A percentile compares a stretch with the other conserved stretches of the same genome.
phyloP scores from a whole-genome alignment of 768 basidiomycete genomes.

The Daedaleopsis sinensis region DNA sequence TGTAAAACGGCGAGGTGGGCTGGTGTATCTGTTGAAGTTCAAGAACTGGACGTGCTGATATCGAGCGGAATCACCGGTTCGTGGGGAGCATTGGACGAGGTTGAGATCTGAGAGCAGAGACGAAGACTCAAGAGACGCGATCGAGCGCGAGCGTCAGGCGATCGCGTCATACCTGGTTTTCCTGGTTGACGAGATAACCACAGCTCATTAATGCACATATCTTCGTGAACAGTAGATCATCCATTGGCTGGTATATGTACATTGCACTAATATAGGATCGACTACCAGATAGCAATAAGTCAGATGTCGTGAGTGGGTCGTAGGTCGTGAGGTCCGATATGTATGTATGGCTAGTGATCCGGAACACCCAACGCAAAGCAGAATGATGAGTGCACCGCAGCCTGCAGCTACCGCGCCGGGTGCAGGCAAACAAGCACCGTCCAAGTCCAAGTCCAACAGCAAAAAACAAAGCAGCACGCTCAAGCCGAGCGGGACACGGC shows the following conservation, averaged over 20 bases:
- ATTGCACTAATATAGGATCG: slow-evolving; percentile 5
- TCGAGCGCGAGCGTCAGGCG: too few species aligned
- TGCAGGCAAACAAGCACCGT: not conserved
- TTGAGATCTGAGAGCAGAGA: not conserved
- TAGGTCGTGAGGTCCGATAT: slow-evolving; percentile 5
- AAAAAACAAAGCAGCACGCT: too few species aligned
- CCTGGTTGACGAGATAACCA: too few species aligned
- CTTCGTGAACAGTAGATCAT: not conserved
- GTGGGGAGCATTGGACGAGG: too few species aligned
- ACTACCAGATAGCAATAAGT: slow-evolving; percentile 23
- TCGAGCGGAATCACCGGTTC: too few species aligned
- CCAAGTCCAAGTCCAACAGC: not conserved
- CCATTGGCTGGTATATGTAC: slow-evolving; percentile 9
- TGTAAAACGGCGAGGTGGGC: too few species aligned
- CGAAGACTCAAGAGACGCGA: not conserved
- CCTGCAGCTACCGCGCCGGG: not conserved
- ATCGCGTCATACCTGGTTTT: not conserved
- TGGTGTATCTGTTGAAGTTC: too few species aligned
- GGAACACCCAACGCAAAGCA: not conserved
- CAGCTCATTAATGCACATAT: too few species aligned
- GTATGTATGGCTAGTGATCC: not conserved
- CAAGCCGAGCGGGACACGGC: too few species aligned
- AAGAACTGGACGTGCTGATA: too few species aligned
- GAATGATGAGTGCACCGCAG: not conserved
- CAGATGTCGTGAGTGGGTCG: slow-evolving; percentile 20